Conservation (phyloP, 2,329 filamentous ascomycete species). For the Dothidotthia symphoricarpi region DNA sequence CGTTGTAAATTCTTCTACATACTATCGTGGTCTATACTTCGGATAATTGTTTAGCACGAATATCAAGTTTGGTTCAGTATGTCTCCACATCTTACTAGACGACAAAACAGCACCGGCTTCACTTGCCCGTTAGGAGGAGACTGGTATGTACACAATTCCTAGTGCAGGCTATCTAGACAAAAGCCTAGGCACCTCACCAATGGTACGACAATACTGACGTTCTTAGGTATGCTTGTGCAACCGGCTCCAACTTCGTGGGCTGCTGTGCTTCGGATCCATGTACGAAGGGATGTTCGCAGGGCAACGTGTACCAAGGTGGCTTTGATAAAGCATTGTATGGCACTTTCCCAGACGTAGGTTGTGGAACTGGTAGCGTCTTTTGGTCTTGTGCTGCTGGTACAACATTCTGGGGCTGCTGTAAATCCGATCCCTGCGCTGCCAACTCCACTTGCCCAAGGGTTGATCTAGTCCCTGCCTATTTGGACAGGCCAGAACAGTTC, state of each 20-base stretch:
- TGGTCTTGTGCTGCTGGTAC: constrained; percentile 34
- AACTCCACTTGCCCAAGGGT: constrained; percentile 26
- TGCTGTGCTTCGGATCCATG: constrained; percentile 44
- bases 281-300: constrained; percentile 37
- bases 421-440: constrained; percentile 34
- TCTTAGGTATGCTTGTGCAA: constrained; percentile 26
- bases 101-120: constrained; percentile 6
- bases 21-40: too few species aligned
- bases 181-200: background rate
- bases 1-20: too few species aligned
- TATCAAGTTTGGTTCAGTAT: too few species aligned
- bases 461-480: constrained; percentile 29
- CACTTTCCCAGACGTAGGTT: constrained; percentile 36
- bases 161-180: background rate
- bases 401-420: constrained; percentile 44
- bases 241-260: constrained; percentile 40
- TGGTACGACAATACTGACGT: constrained; percentile 5
- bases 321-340: constrained; percentile 37
- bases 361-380: constrained; percentile 31
- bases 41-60: too few species aligned
- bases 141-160: constrained; percentile 15
- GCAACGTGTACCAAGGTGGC: constrained; percentile 31
- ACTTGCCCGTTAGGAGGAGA: constrained; percentile 22
- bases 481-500: constrained; percentile 21
- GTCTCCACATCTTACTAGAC: too few species aligned